Conservation (phyloP, 2,329 filamentous ascomycete genomes). For the Pezicula carpinea region DNA sequence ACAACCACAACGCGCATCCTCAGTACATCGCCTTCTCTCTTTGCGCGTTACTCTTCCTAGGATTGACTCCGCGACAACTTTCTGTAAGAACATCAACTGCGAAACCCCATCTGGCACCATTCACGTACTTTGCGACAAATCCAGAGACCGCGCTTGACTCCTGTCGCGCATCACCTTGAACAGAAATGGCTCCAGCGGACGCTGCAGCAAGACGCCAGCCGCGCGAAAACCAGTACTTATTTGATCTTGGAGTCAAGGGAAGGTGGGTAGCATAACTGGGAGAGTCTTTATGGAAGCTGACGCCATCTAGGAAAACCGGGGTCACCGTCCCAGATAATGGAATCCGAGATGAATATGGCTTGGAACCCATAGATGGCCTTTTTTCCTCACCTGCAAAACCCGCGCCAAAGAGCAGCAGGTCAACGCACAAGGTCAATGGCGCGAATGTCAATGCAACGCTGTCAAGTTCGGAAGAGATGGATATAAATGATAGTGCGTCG, state of each 20-base stretch:
- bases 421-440: conserved; percentile 9
- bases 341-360: conserved; percentile 82
- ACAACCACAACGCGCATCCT: no score
- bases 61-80: no score
- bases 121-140: not conserved
- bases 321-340: conserved; percentile 74
- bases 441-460: conserved; percentile 37
- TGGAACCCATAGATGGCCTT: conserved; percentile 81
- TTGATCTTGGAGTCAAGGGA: conserved; percentile 45
- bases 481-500: conserved; percentile 54
- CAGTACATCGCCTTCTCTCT: no score
- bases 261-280: conserved; percentile 32
- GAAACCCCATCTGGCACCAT: no score
- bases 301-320: conserved; percentile 72
- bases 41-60: no score
- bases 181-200: conserved; percentile 13
- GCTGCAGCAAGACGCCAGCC: conserved; percentile 21
- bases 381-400: conserved; percentile 80
- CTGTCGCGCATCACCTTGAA: not conserved
- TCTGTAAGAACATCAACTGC: no score
- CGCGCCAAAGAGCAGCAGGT: conserved; percentile 7
- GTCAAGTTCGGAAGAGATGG: conserved; percentile 55
- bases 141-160: not conserved
- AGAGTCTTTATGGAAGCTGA: conserved; percentile 14
- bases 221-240: conserved; percentile 41